Evolutionary conservation across 2,329 filamentous ascomycete species (phyloP).

Genomic region (Penicillium sp.): DNA sequence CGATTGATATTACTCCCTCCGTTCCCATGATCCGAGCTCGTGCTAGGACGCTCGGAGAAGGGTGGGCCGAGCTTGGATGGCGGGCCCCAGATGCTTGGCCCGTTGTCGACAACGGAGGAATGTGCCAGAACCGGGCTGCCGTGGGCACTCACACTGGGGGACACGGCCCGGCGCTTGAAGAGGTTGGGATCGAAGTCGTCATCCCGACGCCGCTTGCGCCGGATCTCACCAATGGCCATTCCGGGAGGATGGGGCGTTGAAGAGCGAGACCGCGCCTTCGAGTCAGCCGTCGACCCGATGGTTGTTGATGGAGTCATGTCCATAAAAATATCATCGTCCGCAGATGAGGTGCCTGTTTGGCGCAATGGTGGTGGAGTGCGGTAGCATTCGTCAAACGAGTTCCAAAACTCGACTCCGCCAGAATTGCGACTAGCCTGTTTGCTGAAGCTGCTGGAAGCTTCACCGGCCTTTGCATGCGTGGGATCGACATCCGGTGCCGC

Average conservation of each 20-base stretch:
- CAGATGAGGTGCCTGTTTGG: conserved; percentile 50
- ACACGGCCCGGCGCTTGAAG: conserved; percentile 88
- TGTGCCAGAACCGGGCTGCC: conserved; percentile 80
- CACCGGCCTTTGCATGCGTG: conserved; percentile 21
- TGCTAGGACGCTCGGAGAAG: conserved; percentile 48
- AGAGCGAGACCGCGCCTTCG: conserved; percentile 34
- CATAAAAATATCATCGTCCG: conserved; percentile 38
- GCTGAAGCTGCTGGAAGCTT: conserved; percentile 67
- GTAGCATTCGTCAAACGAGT: conserved; percentile 65
- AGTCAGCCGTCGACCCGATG: conserved; percentile 26
- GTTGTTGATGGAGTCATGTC: conserved; percentile 38
- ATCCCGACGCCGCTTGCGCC: conserved; percentile 75
- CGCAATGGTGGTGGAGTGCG: conserved; percentile 62
- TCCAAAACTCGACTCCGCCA: conserved; percentile 71
- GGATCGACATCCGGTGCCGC: conserved; percentile 13
- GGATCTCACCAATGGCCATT: conserved; percentile 64
- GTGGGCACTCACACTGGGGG: conserved; percentile 82
- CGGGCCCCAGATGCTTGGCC: conserved; percentile 62
- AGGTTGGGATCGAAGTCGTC: conserved; percentile 83
- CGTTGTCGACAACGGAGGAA: conserved; percentile 67
- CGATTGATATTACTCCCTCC: conserved; percentile 32
- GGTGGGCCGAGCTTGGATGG: conserved; percentile 51
- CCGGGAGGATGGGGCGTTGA: conserved; percentile 40
- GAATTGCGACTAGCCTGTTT: conserved; percentile 67
- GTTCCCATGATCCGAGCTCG: conserved; percentile 41